Evolutionary conservation across 805 yeast genomes (phyloP).

Genomic region (Myxozyma vanderwaltii): DNA sequence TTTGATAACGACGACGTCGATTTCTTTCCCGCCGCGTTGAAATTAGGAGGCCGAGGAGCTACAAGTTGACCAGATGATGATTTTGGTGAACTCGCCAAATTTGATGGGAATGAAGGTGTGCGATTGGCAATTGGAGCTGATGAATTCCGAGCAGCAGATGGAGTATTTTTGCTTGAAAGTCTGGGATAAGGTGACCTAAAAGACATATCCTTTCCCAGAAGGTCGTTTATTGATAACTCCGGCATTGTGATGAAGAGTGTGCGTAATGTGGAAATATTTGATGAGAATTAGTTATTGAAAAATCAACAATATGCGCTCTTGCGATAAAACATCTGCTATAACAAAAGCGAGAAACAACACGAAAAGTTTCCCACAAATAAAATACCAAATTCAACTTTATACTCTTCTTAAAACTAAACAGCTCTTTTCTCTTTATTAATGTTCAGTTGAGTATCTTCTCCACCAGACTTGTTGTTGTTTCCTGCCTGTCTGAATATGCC

Average conservation of each 20-base stretch:
- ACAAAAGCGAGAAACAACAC: no score
- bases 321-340: not conserved
- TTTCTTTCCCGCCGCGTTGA: not conserved
- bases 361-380: no score
- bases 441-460: no score
- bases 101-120: not conserved
- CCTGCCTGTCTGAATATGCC: no score
- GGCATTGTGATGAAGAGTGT: slow-evolving; percentile 17
- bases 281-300: no score
- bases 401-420: no score
- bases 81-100: not conserved
- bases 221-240: slow-evolving; percentile 20
- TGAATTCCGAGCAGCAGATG: not conserved
- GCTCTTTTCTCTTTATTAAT: no score
- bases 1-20: not conserved
- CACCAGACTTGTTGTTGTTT: no score
- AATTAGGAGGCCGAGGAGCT: not conserved
- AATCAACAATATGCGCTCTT: not conserved
- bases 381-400: no score
- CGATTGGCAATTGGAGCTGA: not conserved
- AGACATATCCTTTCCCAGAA: slow-evolving; percentile 21
- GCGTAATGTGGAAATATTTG: no score
- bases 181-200: slow-evolving; percentile 30
- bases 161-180: not conserved
- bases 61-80: not conserved